These are phyloP conservation scores for Botryosphaeria dothidea DNA, from an alignment of 2,329 filamentous ascomycete species.

Conservation along the genomic window DNA sequence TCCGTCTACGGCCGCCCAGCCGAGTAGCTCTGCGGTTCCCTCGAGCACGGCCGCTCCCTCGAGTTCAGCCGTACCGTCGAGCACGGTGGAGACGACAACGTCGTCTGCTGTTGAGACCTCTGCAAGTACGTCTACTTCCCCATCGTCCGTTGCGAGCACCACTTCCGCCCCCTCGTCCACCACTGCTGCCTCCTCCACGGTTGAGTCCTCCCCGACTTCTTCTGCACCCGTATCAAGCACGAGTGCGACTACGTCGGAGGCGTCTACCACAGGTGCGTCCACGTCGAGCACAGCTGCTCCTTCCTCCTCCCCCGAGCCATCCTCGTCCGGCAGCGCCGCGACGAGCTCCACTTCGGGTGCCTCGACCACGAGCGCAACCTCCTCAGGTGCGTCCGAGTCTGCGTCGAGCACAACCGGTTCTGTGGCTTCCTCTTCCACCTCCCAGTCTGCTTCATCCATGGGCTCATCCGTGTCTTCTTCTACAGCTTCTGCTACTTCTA, in stretches of 20 bases:
- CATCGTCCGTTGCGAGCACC: slow-evolving; percentile 16
- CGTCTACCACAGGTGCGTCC: slow-evolving; percentile 20
- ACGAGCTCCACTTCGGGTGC: slow-evolving; percentile 10
- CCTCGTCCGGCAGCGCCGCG: background rate
- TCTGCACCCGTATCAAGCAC: slow-evolving; percentile 12
- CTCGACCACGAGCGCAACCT: slow-evolving; percentile 2
- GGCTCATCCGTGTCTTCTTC: slow-evolving; percentile 18
- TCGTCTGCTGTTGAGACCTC: slow-evolving; percentile 16
- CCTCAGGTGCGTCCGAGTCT: slow-evolving; percentile 15
- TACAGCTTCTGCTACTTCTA: slow-evolving; percentile 22
- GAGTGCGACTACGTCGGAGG: slow-evolving; percentile 3
- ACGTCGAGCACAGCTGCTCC: slow-evolving; percentile 12
- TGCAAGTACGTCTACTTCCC: slow-evolving; percentile 17
- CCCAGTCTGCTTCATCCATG: slow-evolving; percentile 7
- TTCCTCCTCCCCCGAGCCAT: slow-evolving; percentile 6
- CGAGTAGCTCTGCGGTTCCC: slow-evolving; percentile 6
- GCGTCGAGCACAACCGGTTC: slow-evolving; percentile 18
- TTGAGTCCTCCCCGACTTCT: background rate
- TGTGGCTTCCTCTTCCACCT: slow-evolving; percentile 15
- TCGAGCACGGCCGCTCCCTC: slow-evolving; percentile 19
- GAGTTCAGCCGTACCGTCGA: slow-evolving; percentile 12
- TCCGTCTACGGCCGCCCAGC: slow-evolving; percentile 17
- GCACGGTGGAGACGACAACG: slow-evolving; percentile 16
- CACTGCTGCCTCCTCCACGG: slow-evolving; percentile 4
- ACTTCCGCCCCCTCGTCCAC: background rate